These are phyloP conservation scores for Mycena galericulata DNA, from an alignment of 768 basidiomycete genomes.

Conservation along the genomic window DNA sequence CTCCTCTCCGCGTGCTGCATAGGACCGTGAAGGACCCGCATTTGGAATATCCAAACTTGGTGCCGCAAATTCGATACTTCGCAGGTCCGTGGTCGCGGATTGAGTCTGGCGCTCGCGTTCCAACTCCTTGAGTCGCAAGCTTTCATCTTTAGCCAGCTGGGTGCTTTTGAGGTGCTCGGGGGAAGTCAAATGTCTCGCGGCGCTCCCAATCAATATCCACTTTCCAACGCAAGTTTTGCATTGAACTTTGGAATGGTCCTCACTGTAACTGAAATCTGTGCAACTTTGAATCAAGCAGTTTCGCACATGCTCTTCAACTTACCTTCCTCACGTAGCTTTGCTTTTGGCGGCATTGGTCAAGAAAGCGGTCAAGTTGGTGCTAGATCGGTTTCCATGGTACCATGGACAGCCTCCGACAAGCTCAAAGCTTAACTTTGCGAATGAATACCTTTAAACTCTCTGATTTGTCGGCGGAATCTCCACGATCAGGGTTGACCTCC, in stretches of 20 bases:
- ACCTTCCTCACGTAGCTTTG: background rate
- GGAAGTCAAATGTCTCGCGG: background rate
- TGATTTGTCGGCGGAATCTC: too few relatives aligned
- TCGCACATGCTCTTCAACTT: background rate
- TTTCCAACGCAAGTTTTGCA: background rate
- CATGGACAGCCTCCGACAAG: slow-evolving; percentile 1
- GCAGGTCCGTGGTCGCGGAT: background rate
- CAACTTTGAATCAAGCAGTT: background rate
- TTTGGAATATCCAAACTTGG: background rate
- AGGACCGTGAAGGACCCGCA: background rate
- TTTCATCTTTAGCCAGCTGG: background rate
- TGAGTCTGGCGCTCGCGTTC: background rate
- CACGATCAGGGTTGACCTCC: too few relatives aligned
- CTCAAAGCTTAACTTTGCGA: background rate
- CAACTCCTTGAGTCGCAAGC: background rate
- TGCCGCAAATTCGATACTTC: background rate
- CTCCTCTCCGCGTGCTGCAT: background rate
- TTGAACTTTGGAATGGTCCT: background rate
- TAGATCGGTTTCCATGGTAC: background rate
- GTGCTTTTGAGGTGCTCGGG: background rate
- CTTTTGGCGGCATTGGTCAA: slow-evolving; percentile 7
- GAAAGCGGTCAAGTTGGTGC: background rate
- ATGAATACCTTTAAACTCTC: background rate
- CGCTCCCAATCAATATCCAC: background rate
- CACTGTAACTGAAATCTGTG: background rate